Evolutionary conservation across 1,284 basidiomycete species (phyloP), one percentile per base, ranked within the genome.

Genomic region (Trichosporon coremiiforme): DNA sequence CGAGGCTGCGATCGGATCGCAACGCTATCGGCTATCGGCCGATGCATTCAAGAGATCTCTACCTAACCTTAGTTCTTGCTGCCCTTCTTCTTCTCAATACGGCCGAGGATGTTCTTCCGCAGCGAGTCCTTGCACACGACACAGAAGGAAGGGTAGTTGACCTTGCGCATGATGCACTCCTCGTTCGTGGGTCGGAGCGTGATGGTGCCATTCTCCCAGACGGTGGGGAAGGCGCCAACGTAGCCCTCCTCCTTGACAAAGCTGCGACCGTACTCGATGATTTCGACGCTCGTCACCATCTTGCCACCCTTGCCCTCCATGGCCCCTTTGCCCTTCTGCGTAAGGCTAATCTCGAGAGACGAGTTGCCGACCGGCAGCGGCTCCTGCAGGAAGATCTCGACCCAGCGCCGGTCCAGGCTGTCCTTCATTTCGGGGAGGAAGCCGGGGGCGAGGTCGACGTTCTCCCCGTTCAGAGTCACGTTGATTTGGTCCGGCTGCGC

Each of bases 111-210:
- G 13, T 35, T 31, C 31, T 29, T 36, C 65, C 73, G 50, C 62
- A 93, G 87, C 1, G 86, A 90, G 73, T 92, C 90, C 12, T 87
- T 80, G 80, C 92, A 94, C 63, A 89, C 89, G 68, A 86, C 87
- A 83, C 92, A 93, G 80, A 93, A 92, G 35, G 79, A 71, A 0
- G 79, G 78, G 66, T 79, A 71, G 29, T 77, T 89, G 64, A 92
- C 89, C 64, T 86, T 85, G 35, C 92, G 89, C 92, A 94, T 94
- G 66, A 94, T 87, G 77, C 92, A 94, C 77, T 89, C 90, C 75
- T 92, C 90, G 76, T 93, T 92, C 2, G 91, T 93, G 10, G 82
- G 82, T 35, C 82, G 71, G 2, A 83, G 73, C 6, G 79, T 80
- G 31, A 80, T 67, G 1, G 53, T 64, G 3, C 80, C 79, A 47